Evolutionary conservation across 2,329 filamentous ascomycete species (phyloP), one percentile per base, ranked within the genome.

Genomic region (Epichloe gansuensis): DNA sequence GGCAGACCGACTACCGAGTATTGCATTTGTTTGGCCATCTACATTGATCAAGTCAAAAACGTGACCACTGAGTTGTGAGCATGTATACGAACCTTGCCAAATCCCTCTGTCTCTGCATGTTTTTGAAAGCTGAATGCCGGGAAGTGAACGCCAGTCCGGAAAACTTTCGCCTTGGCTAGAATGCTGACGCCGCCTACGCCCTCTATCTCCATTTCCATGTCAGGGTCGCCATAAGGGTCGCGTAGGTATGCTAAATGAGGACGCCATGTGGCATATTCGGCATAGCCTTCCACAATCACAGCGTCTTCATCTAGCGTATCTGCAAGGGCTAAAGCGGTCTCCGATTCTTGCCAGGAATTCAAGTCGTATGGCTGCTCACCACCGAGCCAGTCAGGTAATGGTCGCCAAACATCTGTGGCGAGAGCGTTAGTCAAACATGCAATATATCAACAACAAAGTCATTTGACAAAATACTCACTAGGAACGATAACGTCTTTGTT

Each of bases 131-230:
- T 95, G 67, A 98, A 98, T 2, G 93, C 93, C 3, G 93, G 93
- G 71, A 98, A 98, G 69, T 98, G 93, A 37, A 95, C 91, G 44
- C 93, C 93, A 46, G 88, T 85, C 56, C 93, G 83, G 75, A 98
- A 98, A 0, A 98, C 93, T 61, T 85, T 86, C 2, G 93, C 93
- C 70, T 97, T 98, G 46, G 93, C 91, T 61, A 98, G 71, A 62
- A 98, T 98, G 72, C 90, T 96, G 61, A 98, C 93, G 71, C 93
- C 93, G 49, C 93, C 91, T 46, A 98, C 91, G 59, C 93, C 93
- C 61, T 98, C 93, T 61, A 98, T 91, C 63, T 98, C 93, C 93
- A 98, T 97, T 67, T 98, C 93, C 85, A 97, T 96, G 65, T 98
- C 93, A 21, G 91, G 91, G 65, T 98, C 93, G 41, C 93, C 93